Evolutionary conservation across 2,329 filamentous ascomycete species (phyloP), one percentile per base, ranked within the genome.

Genomic region (Alternaria angustiovoidea): DNA sequence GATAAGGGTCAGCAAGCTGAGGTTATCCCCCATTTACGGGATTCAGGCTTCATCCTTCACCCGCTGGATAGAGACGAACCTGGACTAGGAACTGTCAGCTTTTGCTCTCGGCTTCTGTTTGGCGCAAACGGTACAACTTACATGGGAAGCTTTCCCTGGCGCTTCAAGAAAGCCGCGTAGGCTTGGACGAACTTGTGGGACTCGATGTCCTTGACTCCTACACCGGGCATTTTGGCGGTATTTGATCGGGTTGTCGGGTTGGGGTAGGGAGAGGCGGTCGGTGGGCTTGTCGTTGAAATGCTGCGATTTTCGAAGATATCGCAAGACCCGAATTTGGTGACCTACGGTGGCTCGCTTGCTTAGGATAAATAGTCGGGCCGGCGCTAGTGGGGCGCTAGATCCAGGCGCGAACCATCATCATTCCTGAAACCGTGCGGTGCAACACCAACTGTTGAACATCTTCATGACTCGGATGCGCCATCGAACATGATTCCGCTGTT

Each of bases 91-190:
- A 51, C 4, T 26, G 58, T 76, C 69, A 77, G 74, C 60, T 67
- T 46, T 38, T 46, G 7, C 11, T n/a, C 7, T 26, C 28, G 22
- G 46, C 36, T 49, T 16, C 28, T 20, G 43, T 38, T 51, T n/a
- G 28, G 44, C 28, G 36, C 14, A 49, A 39, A 34, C 47, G 12
- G 32, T 41, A 16, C 16, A 30, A 72, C 74, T 53, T 75, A 78
- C 74, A 94, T 92, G 80, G 91, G 91, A 75, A 95, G 91, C 87
- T 94, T 94, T 85, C 92, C 92, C 87, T 95, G 92, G 79, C 92
- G 89, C 91, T 95, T 95, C 88, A 96, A 84, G 89, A 95, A 96
- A 79, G 88, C 90, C 81, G 91, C 87, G 82, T 95, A 96, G 80
- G 91, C 87, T 76, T 86, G 84, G 85, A 95, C 94, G 87, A 95